These are phyloP conservation scores for Conoideocrella luteorostrata DNA, from an alignment of 2,329 filamentous ascomycete species.

Conservation along the genomic window DNA sequence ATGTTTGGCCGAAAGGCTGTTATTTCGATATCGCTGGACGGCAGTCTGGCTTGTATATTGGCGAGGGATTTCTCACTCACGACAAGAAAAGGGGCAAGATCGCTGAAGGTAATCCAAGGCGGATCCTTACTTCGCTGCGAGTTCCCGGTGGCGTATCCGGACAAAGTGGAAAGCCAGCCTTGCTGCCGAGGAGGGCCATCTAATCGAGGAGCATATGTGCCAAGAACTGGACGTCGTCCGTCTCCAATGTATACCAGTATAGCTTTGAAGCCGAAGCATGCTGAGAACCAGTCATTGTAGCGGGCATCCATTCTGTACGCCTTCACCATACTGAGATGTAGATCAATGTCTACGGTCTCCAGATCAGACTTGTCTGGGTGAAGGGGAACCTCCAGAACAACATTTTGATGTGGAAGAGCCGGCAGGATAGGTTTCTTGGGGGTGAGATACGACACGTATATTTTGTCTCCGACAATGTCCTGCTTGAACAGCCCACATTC, in stretches of 20 bases:
- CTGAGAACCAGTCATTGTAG: conserved; percentile 61
- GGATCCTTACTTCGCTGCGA: conserved; percentile 21
- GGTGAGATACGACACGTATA: conserved; percentile 37
- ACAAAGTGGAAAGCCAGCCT: conserved; percentile 30
- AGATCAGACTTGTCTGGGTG: conserved; percentile 42
- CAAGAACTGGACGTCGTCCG: conserved; percentile 54
- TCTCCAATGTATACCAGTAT: conserved; percentile 60
- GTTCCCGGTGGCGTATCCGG: conserved; percentile 23
- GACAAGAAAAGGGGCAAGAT: conserved; percentile 70
- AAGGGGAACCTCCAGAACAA: conserved; percentile 49
- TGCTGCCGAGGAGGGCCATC: conserved; percentile 14
- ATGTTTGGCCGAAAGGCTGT: conserved; percentile 69
- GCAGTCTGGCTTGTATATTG: conserved; percentile 54
- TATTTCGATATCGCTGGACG: conserved; percentile 49
- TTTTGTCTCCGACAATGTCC: conserved; percentile 35
- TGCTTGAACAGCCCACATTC: conserved; percentile 60
- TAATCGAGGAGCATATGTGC: conserved; percentile 40
- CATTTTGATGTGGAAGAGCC: conserved; percentile 26
- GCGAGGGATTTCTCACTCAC: conserved; percentile 63
- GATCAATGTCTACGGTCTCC: conserved; percentile 42
- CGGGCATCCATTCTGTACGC: conserved; percentile 57
- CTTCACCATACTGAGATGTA: conserved; percentile 52
- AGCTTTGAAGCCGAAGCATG: conserved; percentile 56
- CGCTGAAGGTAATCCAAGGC: conserved; percentile 61
- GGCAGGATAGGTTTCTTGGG: conserved; percentile 34